Base-by-base conservation (phyloP, 768 basidiomycete species). In the Phanerochaete sordida region DNA sequence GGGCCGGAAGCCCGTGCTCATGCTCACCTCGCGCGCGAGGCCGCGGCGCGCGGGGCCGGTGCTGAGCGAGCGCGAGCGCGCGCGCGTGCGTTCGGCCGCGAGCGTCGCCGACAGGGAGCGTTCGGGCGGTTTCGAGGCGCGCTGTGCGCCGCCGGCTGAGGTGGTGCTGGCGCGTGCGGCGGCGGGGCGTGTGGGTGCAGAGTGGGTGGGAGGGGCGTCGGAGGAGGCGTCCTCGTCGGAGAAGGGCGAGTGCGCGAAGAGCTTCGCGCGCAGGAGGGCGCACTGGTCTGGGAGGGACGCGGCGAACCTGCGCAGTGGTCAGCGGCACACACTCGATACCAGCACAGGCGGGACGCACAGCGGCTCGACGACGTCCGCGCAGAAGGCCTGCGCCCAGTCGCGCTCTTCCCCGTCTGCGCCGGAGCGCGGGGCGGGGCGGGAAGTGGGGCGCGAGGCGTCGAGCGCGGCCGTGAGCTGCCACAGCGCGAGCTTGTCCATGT, bases 401-500 rank as follows among this genome's bases (percentile, higher is more conserved):
- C 70, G 62, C 19, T 68, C 65, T 39, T 69, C 66, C 28, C 58
- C 37, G 33, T 19, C 46, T 53, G 65, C 65, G n/a, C n/a, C n/a
- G n/a, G n/a, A n/a, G n/a, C n/a, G n/a, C n/a, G n/a, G n/a, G n/a
- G n/a, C n/a, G n/a, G n/a, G n/a, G n/a, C n/a, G n/a, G n/a, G n/a
- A n/a, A n/a, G n/a, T n/a, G n/a, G n/a, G n/a, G n/a, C n/a, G n/a
- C n/a, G n/a, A n/a, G n/a, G n/a, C 57, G 57, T 65, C 43, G 58
- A 87, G 69, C 33, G 70, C 67, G 3, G 61, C 63, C 62, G 77
- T 71, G 23, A 92, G 80, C 66, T 92, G 91, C 88, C 89, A 90
- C 73, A 81, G 84, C 3, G 86, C 88, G 7, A 93, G 71, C 66
- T 86, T 89, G 72, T 92, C 90, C 86, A 91, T 90, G 71, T 87